Evolutionary conservation across 116 monocot species (phyloP).

Genomic region (Zostera marina): DNA sequence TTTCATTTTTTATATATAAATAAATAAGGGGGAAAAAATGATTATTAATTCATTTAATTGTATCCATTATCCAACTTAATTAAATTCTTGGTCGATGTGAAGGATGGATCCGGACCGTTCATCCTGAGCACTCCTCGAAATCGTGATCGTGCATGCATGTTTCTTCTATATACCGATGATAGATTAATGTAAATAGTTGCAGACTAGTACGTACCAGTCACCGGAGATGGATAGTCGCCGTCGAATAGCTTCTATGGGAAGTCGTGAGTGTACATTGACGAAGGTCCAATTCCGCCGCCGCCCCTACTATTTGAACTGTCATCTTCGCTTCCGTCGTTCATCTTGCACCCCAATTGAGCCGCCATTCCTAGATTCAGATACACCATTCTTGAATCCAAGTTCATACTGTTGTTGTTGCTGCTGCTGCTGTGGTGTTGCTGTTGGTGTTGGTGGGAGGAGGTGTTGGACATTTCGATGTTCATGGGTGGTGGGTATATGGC

Average conservation of each 20-base stretch:
- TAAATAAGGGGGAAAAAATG: no score
- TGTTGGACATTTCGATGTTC: slow-evolving; percentile 6
- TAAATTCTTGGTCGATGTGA: no score
- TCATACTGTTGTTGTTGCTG: slow-evolving; percentile 17
- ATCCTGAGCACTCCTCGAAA: no score
- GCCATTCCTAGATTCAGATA: slow-evolving; percentile 63
- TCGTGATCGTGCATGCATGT: neutral
- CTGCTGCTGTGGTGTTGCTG: neutral
- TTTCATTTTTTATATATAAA: no score
- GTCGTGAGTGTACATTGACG: slow-evolving; percentile 40
- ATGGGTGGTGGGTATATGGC: slow-evolving; percentile 18
- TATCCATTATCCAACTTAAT: no score
- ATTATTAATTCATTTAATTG: no score
- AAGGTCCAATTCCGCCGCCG: slow-evolving; percentile 25
- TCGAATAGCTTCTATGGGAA: slow-evolving; percentile 21
- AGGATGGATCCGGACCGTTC: no score
- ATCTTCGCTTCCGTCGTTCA: slow-evolving; percentile 20
- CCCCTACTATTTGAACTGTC: slow-evolving; percentile 14
- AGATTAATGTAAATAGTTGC: neutral
- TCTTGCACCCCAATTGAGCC: slow-evolving; percentile 35
- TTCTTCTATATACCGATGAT: neutral
- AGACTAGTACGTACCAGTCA: neutral
- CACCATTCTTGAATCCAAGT: slow-evolving; percentile 50
- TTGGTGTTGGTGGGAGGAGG: neutral
- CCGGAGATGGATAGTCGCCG: neutral